These are phyloP conservation scores for Pyrus hybrid DNA, from an alignment of 331 rosid species.

Conservation along the genomic window DNA sequence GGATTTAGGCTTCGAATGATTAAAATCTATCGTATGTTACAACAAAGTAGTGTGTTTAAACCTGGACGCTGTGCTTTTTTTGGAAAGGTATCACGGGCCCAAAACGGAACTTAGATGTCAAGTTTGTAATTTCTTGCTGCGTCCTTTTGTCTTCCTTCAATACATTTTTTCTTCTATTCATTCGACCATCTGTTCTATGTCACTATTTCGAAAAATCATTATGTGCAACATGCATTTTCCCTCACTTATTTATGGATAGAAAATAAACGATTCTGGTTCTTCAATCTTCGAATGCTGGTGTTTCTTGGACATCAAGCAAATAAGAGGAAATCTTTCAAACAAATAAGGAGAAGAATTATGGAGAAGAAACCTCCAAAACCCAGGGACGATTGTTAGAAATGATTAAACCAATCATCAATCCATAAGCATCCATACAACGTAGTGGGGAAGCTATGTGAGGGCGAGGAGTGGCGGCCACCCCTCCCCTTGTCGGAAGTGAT, in stretches of 20 bases:
- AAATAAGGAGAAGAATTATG: too few species aligned
- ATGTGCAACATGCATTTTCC: neutral
- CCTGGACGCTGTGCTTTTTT: too few species aligned
- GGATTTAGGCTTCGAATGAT: too few species aligned
- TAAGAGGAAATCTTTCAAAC: neutral
- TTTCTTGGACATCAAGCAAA: neutral
- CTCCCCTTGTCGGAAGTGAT: too few species aligned
- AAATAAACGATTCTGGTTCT: neutral
- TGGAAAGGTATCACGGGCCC: rapidly evolving
- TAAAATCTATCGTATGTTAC: too few species aligned
- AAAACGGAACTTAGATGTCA: rapidly evolving
- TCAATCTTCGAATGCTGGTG: neutral
- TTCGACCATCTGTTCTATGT: rapidly evolving
- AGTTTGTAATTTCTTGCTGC: too few species aligned
- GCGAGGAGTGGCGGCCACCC: too few species aligned
- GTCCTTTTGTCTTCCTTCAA: too few species aligned
- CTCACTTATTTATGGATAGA: neutral
- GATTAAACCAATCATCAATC: neutral
- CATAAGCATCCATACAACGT: neutral
- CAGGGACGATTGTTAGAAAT: neutral
- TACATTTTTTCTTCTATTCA: too few species aligned
- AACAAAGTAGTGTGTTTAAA: too few species aligned
- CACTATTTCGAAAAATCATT: neutral
- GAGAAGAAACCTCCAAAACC: neutral
- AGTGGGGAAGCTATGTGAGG: too few species aligned